Evolutionary conservation across 2,329 filamentous ascomycete genomes (phyloP).

Genomic region (Pezicula neosporulosa): DNA sequence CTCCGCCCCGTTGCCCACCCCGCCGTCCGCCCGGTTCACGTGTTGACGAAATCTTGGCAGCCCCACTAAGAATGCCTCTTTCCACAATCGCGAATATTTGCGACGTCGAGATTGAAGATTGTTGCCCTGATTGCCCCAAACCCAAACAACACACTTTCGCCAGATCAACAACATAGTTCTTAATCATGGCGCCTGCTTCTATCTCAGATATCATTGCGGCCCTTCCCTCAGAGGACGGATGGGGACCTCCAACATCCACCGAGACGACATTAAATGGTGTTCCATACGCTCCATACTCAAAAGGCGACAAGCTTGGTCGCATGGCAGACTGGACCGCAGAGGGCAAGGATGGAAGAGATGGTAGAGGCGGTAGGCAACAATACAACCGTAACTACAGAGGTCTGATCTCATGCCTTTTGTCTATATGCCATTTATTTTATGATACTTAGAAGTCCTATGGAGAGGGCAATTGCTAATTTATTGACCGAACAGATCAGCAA

Average conservation of each 20-base stretch:
- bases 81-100: conserved; percentile 7
- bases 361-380: conserved; percentile 74
- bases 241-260: conserved; percentile 79
- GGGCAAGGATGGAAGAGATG: conserved; percentile 75
- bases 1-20: too few species aligned
- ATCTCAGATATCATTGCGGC: conserved; percentile 66
- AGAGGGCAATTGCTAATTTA: conserved; percentile 8
- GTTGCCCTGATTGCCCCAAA: neutral
- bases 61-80: conserved; percentile 5
- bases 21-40: neutral
- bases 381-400: conserved; percentile 94
- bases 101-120: neutral
- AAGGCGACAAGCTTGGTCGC: conserved; percentile 96
- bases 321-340: conserved; percentile 98
- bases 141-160: neutral
- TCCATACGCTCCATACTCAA: conserved; percentile 96
- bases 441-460: conserved; percentile 1
- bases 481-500: conserved; percentile 70
- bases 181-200: conserved; percentile 48
- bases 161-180: conserved; percentile 12
- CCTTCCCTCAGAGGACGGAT: conserved; percentile 73
- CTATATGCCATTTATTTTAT: conserved; percentile 6
- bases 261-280: conserved; percentile 93
- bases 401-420: conserved; percentile 36
- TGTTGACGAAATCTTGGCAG: conserved; percentile 2